Evolutionary conservation across 257 asterid species (phyloP).

Genomic region (Parsonsia alboflavescens): DNA sequence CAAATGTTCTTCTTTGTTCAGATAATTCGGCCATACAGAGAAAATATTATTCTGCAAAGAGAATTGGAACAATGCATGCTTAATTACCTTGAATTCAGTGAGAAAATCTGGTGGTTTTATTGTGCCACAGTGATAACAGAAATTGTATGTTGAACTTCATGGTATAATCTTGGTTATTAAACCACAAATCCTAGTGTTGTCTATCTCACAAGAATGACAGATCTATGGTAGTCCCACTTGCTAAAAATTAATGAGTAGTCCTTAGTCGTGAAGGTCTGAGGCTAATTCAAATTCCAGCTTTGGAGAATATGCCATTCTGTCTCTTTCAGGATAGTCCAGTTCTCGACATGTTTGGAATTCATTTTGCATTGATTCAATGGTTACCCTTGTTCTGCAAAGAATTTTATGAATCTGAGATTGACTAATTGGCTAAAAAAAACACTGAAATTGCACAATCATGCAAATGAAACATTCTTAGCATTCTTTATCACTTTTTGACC

Average conservation of each 20-base stretch:
- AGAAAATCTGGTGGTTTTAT: neutral
- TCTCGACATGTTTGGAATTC: neutral
- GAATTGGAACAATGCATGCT: neutral
- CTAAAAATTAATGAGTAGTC: neutral
- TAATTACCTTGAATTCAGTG: too few species aligned
- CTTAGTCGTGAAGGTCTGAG: neutral
- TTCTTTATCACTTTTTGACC: neutral
- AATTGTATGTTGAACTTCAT: neutral
- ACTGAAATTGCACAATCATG: too few species aligned
- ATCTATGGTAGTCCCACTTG: neutral
- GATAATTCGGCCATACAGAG: neutral
- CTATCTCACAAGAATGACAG: neutral
- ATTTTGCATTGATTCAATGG: neutral
- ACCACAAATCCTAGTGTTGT: neutral
- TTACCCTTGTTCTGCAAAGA: neutral
- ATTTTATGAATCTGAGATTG: neutral
- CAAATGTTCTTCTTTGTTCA: neutral
- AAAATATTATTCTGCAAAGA: neutral
- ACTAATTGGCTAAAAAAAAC: neutral
- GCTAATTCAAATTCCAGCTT: neutral
- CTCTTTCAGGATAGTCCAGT: neutral
- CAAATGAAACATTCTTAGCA: neutral
- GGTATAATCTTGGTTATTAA: neutral
- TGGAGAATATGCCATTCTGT: neutral
- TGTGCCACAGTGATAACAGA: neutral